Conservation (phyloP, 2,329 filamentous ascomycete genomes). For the Penicillium sp. region DNA sequence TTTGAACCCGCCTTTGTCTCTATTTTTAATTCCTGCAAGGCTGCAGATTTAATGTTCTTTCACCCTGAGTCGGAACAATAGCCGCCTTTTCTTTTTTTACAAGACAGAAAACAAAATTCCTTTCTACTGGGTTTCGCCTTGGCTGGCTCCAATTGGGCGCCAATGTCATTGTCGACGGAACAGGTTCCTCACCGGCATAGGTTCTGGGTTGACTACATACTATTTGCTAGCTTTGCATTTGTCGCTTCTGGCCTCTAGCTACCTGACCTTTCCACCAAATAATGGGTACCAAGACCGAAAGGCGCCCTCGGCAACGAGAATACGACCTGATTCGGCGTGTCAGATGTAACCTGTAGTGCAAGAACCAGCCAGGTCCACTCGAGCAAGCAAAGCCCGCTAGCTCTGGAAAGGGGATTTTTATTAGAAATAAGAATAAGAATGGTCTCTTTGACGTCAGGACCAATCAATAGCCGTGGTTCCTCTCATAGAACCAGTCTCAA, state of each 20-base stretch:
- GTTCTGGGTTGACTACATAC: not conserved
- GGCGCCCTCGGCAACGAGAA: conserved; percentile 1
- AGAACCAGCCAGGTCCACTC: not conserved
- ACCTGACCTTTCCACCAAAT: not conserved
- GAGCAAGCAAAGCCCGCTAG: not conserved
- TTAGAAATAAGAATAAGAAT: not conserved
- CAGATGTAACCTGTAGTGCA: conserved; percentile 8
- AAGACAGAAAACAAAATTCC: not conserved
- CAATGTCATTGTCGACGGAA: not conserved
- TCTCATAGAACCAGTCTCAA: conserved; percentile 4
- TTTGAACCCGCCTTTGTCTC: conserved; percentile 7
- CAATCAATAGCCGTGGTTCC: conserved; percentile 10
- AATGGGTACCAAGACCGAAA: not conserved
- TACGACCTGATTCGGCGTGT: conserved; percentile 3
- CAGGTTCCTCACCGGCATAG: no score
- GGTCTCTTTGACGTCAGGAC: conserved; percentile 7
- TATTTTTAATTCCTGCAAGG: conserved; percentile 16
- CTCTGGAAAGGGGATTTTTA: not conserved
- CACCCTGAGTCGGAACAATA: not conserved
- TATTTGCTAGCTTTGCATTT: not conserved
- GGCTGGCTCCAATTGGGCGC: not conserved
- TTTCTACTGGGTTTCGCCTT: not conserved
- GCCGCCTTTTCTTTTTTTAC: not conserved
- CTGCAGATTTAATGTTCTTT: not conserved
- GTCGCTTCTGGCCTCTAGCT: no score